Percentiles rank a stretch among this genome's conserved stretches.
Evolutionary conservation across 1,284 basidiomycete genomes (phyloP).

Genomic region (Ceratobasidium theobromae): DNA sequence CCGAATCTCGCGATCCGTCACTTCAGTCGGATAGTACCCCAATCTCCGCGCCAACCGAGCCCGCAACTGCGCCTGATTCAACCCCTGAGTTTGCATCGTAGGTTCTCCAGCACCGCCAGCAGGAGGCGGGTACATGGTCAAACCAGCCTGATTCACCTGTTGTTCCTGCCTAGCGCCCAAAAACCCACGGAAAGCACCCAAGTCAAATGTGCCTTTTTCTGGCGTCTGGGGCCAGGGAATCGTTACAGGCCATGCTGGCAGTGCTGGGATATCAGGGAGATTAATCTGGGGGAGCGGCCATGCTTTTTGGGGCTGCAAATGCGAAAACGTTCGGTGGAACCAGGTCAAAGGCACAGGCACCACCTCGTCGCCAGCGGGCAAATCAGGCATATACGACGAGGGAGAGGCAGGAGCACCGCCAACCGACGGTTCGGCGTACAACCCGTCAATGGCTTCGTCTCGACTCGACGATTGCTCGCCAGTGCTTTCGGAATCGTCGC

Average conservation of each 20-base stretch:
- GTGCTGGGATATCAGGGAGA: slow-evolving; percentile 59
- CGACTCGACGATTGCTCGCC: too few species aligned
- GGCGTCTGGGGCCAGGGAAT: slow-evolving; percentile 56
- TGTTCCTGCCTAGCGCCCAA: slow-evolving; percentile 40
- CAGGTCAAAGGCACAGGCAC: slow-evolving; percentile 69
- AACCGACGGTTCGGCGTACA: too few species aligned
- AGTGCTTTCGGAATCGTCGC: slow-evolving; percentile 45
- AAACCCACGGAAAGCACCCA: slow-evolving; percentile 42
- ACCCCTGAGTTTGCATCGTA: slow-evolving; percentile 34
- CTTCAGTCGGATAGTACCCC: slow-evolving; percentile 52
- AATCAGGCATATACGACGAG: too few species aligned
- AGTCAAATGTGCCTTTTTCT: slow-evolving; percentile 47
- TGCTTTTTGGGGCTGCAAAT: slow-evolving; percentile 60
- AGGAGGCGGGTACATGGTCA: slow-evolving; percentile 27
- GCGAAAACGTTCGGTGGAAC: slow-evolving; percentile 72
- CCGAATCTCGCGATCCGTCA: slow-evolving; percentile 65
- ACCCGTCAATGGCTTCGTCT: too few species aligned
- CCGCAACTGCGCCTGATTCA: slow-evolving; percentile 34
- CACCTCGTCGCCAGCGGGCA: too few species aligned
- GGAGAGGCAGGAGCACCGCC: too few species aligned
- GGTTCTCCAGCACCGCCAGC: slow-evolving; percentile 32
- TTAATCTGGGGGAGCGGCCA: slow-evolving; percentile 54
- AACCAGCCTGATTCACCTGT: slow-evolving; percentile 32
- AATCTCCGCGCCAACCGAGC: slow-evolving; percentile 43
- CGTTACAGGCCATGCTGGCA: slow-evolving; percentile 43